Percentiles rank a stretch among this genome's conserved stretches.
phyloP scores from a whole-genome alignment of 2,329 filamentous ascomycete genomes.

The Cladophialophora exuberans region DNA sequence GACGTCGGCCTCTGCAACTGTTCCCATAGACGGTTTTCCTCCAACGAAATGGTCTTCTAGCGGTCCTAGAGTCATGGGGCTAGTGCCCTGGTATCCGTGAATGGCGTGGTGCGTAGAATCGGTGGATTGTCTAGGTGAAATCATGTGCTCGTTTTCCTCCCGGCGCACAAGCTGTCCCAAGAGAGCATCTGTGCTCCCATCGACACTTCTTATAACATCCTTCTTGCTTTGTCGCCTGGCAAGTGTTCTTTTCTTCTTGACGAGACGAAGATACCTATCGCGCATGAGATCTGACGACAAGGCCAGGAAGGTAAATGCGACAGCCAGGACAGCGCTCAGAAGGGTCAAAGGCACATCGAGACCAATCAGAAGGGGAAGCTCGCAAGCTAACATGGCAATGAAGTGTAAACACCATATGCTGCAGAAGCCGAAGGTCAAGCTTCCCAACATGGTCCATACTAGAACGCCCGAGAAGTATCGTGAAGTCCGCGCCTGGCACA shows the following conservation, averaged over 20 bases:
- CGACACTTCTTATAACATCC: slow-evolving; percentile 1
- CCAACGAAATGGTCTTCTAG: slow-evolving; percentile 25
- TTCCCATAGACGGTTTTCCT: background rate
- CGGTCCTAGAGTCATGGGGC: slow-evolving; percentile 17
- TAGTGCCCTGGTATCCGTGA: background rate
- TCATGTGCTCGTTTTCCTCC: slow-evolving; percentile 6
- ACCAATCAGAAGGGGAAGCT: slow-evolving; percentile 37
- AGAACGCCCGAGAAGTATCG: slow-evolving; percentile 36
- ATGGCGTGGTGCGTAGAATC: background rate
- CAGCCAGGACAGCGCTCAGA: slow-evolving; percentile 32
- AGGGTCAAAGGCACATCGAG: slow-evolving; percentile 36
- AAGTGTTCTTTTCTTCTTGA: slow-evolving; percentile 10
- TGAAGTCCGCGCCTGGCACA: slow-evolving; percentile 39
- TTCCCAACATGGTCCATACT: slow-evolving; percentile 37
- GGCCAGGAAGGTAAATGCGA: slow-evolving; percentile 31
- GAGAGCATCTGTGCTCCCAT: slow-evolving; percentile 24
- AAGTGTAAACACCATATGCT: slow-evolving; percentile 40
- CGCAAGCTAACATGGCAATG: slow-evolving; percentile 40
- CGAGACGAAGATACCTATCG: slow-evolving; percentile 30
- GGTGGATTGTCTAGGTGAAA: background rate
- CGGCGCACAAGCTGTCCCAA: background rate
- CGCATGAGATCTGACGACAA: slow-evolving; percentile 37
- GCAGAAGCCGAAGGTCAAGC: slow-evolving; percentile 40
- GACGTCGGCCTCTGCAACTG: background rate
- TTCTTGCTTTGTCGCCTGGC: slow-evolving; percentile 9